Conservation (phyloP, 1,284 basidiomycete species). For the Microbotryum lychnidis-dioicae region DNA sequence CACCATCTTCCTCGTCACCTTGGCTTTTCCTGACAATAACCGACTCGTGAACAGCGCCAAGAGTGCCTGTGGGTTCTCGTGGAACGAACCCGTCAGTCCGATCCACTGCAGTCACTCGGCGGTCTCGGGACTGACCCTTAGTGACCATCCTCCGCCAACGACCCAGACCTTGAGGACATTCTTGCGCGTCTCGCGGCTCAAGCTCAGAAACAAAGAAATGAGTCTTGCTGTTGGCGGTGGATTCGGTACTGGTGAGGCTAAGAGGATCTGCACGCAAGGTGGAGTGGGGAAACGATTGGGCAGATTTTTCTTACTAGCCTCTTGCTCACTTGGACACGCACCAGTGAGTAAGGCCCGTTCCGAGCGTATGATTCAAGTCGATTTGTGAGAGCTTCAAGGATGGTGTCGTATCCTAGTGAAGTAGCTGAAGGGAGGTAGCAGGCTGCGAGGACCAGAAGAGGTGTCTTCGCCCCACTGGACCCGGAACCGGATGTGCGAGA, state of each 20-base stretch:
- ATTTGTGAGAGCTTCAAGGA: no score
- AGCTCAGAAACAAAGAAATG: conserved; percentile 8
- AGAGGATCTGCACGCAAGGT: conserved; percentile 11
- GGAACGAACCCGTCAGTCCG: neutral
- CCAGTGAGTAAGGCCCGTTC: no score
- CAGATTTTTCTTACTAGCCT: no score
- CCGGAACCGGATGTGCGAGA: no score
- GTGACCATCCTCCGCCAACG: conserved; percentile 27
- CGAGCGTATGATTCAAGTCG: no score
- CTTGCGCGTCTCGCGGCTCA: conserved; percentile 9
- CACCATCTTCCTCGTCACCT: conserved; percentile 7
- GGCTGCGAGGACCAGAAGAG: no score
- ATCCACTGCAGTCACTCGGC: neutral
- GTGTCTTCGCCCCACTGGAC: no score
- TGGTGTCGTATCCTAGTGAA: no score
- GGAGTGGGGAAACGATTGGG: no score
- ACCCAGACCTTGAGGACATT: conserved; percentile 15
- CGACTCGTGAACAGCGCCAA: conserved; percentile 20
- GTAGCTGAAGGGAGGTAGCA: no score
- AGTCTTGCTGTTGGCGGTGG: conserved; percentile 10
- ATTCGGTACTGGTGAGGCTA: conserved; percentile 16
- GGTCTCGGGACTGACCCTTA: conserved; percentile 5
- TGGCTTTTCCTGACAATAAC: conserved; percentile 11
- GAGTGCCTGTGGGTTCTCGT: conserved; percentile 7
- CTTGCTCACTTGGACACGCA: no score